phyloP scores from a whole-genome alignment of 2,329 filamentous ascomycete species.

The Hypoxylon sp. region DNA sequence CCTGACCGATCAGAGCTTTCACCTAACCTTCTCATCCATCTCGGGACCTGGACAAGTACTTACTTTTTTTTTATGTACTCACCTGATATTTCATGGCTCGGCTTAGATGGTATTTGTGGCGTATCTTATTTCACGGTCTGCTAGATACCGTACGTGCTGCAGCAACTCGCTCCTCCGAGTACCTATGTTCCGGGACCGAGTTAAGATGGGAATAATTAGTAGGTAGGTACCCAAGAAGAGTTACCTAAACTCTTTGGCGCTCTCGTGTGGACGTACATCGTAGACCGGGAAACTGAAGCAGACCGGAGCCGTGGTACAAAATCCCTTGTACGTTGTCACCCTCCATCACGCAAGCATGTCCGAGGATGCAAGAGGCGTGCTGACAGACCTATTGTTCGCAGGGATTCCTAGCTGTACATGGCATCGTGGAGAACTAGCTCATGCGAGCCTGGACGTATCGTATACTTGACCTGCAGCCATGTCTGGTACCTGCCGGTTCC shows the following conservation, averaged over 20 bases:
- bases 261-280: too few species aligned
- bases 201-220: too few species aligned
- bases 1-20: slow-evolving; percentile 10
- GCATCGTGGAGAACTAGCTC: slow-evolving; percentile 33
- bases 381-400: slow-evolving; percentile 36
- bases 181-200: too few species aligned
- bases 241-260: too few species aligned
- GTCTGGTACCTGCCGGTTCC: slow-evolving; percentile 34
- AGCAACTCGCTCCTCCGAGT: too few species aligned
- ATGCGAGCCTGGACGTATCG: slow-evolving; percentile 37
- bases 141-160: too few species aligned
- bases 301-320: slow-evolving; percentile 31
- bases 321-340: slow-evolving; percentile 25
- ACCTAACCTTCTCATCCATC: slow-evolving; percentile 11
- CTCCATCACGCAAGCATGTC: slow-evolving; percentile 33
- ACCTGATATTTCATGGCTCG: slow-evolving; percentile 7
- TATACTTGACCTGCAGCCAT: slow-evolving; percentile 32
- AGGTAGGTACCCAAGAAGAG: too few species aligned
- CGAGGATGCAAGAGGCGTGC: slow-evolving; percentile 34
- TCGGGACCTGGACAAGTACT: slow-evolving; percentile 25
- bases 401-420: slow-evolving; percentile 39
- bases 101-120: slow-evolving; percentile 6
- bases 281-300: too few species aligned
- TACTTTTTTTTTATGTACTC: slow-evolving; percentile 13
- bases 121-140: slow-evolving; percentile 6